phyloP scores from a whole-genome alignment of 1,284 basidiomycete species.

The Ustilago crameri region DNA sequence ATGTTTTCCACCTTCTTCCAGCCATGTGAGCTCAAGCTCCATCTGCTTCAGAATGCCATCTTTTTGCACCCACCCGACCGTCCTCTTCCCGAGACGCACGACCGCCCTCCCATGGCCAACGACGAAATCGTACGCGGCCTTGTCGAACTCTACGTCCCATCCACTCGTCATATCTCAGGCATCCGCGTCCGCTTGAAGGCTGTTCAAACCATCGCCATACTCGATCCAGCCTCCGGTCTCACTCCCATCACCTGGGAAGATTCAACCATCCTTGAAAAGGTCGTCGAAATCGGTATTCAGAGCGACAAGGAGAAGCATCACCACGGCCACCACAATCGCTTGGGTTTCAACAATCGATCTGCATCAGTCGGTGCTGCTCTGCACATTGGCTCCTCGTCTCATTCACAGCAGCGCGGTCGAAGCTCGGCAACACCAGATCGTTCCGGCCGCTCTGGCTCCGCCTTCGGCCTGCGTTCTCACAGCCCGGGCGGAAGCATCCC shows the following conservation, averaged over 20 bases:
- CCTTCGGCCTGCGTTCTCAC: slow-evolving; percentile 37
- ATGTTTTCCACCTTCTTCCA: slow-evolving; percentile 64
- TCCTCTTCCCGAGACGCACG: slow-evolving; percentile 51
- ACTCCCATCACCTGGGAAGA: slow-evolving; percentile 64
- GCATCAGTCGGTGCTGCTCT: slow-evolving; percentile 26
- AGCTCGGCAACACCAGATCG: slow-evolving; percentile 40
- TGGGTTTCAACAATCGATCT: slow-evolving; percentile 34
- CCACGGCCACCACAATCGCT: slow-evolving; percentile 19
- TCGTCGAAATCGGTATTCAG: slow-evolving; percentile 63
- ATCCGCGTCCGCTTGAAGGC: slow-evolving; percentile 63
- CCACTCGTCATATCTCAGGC: slow-evolving; percentile 61
- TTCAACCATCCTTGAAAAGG: slow-evolving; percentile 62
- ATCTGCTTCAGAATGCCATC: slow-evolving; percentile 64
- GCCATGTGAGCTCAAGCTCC: slow-evolving; percentile 64
- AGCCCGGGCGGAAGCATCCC: slow-evolving; percentile 50
- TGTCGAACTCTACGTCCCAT: slow-evolving; percentile 65
- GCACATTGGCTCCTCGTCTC: slow-evolving; percentile 16
- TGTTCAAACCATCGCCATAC: slow-evolving; percentile 63
- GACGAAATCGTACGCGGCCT: slow-evolving; percentile 66
- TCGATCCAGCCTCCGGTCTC: slow-evolving; percentile 55
- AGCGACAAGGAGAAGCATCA: slow-evolving; percentile 43
- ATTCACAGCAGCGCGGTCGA: slow-evolving; percentile 28
- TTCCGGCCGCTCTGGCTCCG: slow-evolving; percentile 41
- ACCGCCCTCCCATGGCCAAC: slow-evolving; percentile 60
- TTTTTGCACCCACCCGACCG: slow-evolving; percentile 64